Evolutionary conservation across 371 early-diverging fungal genomes (phyloP).

Genomic region (Mucor irregularis): DNA sequence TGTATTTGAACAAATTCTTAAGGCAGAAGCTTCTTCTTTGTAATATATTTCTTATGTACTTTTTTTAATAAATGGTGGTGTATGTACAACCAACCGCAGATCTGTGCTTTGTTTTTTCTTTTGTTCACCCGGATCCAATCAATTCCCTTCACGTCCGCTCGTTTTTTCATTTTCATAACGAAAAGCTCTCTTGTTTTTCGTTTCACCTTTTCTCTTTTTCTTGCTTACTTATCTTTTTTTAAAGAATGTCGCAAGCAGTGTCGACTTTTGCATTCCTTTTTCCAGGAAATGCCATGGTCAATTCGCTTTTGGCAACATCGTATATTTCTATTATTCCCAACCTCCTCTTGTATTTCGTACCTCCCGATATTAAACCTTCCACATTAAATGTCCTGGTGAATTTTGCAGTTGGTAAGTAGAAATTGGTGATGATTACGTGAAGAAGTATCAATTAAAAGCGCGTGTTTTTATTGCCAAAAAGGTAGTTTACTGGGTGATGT

Average conservation of each 20-base stretch:
- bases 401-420: conserved; percentile 77
- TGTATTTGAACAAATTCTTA: conserved; percentile 47
- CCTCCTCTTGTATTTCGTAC: conserved; percentile 77
- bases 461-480: conserved; percentile 5
- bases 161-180: neutral
- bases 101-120: neutral
- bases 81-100: too few relatives aligned
- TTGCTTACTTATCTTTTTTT: neutral
- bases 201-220: neutral
- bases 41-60: too few relatives aligned
- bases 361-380: conserved; percentile 71
- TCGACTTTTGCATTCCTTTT: conserved; percentile 38
- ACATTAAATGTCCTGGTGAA: conserved; percentile 76
- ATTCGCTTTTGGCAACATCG: conserved; percentile 76
- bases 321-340: conserved; percentile 88
- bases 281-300: conserved; percentile 64
- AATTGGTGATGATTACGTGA: too few relatives aligned
- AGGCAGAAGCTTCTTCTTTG: too few relatives aligned
- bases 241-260: conserved; percentile 2
- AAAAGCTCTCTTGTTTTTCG: neutral
- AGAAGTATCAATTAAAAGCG: too few relatives aligned
- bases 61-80: too few relatives aligned
- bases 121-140: neutral
- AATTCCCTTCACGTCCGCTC: neutral
- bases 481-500: conserved; percentile 86